Percentiles rank a stretch among this genome's conserved stretches.
phyloP scores from a whole-genome alignment of 2,329 filamentous ascomycete species.

The Allantophomopsis lycopodina region DNA sequence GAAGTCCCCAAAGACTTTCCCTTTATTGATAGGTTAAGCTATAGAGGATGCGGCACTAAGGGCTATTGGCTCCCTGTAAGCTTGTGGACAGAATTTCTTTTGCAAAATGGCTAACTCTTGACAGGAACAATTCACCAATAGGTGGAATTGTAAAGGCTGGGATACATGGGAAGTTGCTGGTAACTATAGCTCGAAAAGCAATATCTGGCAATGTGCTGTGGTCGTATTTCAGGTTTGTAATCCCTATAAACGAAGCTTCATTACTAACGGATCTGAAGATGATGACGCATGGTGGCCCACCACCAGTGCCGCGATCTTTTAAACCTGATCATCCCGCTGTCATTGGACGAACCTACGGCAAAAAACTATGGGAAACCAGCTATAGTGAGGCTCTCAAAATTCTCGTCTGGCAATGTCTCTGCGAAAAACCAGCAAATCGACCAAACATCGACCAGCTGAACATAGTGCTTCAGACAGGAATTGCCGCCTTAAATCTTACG shows the following conservation, averaged over 20 bases:
- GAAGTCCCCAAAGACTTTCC: background rate
- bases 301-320: background rate
- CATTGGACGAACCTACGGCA: background rate
- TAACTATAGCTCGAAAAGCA: constrained; percentile 4
- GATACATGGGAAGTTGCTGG: constrained; percentile 27
- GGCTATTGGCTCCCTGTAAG: background rate
- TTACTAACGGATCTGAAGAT: background rate
- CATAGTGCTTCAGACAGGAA: too few relatives aligned
- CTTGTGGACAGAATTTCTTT: background rate
- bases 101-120: background rate
- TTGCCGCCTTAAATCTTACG: too few relatives aligned
- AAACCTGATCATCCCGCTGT: background rate
- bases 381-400: background rate
- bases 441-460: background rate
- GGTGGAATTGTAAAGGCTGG: constrained; percentile 6
- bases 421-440: background rate
- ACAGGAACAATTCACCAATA: background rate
- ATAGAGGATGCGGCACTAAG: background rate
- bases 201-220: background rate
- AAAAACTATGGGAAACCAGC: background rate
- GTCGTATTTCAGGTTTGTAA: background rate
- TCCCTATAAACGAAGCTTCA: background rate
- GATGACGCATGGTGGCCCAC: background rate
- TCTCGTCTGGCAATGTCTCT: background rate
- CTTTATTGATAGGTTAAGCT: background rate